Base-by-base conservation (phyloP, 2,329 filamentous ascomycete species). In the Tolypocladium tundrense region DNA sequence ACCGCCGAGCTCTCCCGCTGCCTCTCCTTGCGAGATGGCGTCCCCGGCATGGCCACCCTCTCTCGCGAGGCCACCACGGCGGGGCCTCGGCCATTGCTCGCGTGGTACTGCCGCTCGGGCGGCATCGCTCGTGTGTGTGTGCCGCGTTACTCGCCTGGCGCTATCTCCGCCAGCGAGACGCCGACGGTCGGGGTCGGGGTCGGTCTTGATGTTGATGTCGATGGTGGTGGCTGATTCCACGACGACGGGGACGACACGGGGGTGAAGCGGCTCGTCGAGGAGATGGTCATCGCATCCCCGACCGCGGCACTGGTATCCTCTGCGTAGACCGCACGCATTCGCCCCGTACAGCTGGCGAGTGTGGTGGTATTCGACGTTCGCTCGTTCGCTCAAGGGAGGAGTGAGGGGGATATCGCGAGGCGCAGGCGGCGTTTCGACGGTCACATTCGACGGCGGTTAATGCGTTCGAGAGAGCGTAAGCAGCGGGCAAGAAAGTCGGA, bases 21-120 rank as follows among this genome's bases (percentile, higher is more conserved):
- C 64, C 83, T 83, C 31, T 88, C 77, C 63, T 84, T 84, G 54
- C 87, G 83, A 63, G 82, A 84, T 21, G 86, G 85, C 50, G 82
- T 85, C 57, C 79, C 78, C 59, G 77, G 79, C 65, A 72, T 70
- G 63, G 75, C 68, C 73, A 37, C 67, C 64, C 75, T 74, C 63
- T 79, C 80, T 62, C 75, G 75, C 62, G 73, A 69, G 57, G 72
- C 73, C 63, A 70, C 73, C 40, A 56, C 55, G 54, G 58, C 59
- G 50, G 69, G 68, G 55, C 71, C 67, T 57, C 72, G 74, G 62
- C 74, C 76, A 73, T 79, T 80, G 65, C 78, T 80, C 63, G 65
- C 62, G 60, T 71, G 68, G 57, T 69, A 69, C 56, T 67, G 69
- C 61, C 70, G 69, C 63, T 73, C 71, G 52, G 65, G 65, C 63